phyloP scores from a whole-genome alignment of 2,329 filamentous ascomycete species.

The Lecanicillium sp. region DNA sequence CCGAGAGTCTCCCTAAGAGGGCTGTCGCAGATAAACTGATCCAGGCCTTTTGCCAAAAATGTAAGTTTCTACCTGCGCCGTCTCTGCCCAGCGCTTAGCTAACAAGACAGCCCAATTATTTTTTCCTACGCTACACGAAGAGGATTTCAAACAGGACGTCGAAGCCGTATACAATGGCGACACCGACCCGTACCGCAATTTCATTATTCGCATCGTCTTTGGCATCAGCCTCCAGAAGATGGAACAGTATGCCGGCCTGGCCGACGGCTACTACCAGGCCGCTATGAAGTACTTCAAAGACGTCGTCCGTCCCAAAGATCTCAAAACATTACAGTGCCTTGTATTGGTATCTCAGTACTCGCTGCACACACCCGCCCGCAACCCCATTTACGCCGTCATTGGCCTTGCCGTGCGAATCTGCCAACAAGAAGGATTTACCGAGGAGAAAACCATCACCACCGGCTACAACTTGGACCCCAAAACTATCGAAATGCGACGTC shows the following conservation, averaged over 20 bases:
- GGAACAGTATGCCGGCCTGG: constrained; percentile 85
- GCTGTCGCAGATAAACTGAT: constrained; percentile 72
- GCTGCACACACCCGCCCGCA: constrained; percentile 82
- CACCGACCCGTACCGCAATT: constrained; percentile 76
- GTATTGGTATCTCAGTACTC: constrained; percentile 87
- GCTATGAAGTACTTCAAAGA: constrained; percentile 80
- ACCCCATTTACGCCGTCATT: constrained; percentile 87
- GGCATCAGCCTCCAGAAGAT: constrained; percentile 93
- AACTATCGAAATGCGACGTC: constrained; percentile 81
- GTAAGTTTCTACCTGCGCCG: constrained; percentile 37
- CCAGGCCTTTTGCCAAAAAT: constrained; percentile 79
- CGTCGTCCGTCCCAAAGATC: constrained; percentile 79
- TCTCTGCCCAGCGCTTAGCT: constrained; percentile 9
- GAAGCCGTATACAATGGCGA: constrained; percentile 75
- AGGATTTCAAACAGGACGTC: constrained; percentile 67
- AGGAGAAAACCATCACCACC: constrained; percentile 77
- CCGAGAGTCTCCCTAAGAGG: constrained; percentile 66
- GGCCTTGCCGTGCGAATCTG: constrained; percentile 82
- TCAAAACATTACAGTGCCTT: constrained; percentile 86
- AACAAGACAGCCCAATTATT: constrained; percentile 68
- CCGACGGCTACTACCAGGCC: constrained; percentile 90
- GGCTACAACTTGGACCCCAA: constrained; percentile 61
- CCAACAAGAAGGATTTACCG: constrained; percentile 80
- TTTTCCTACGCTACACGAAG: constrained; percentile 82
- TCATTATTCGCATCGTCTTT: constrained; percentile 83